Conservation (phyloP, 345 rosid genomes). For the Eucalyptus cladocalyx region DNA sequence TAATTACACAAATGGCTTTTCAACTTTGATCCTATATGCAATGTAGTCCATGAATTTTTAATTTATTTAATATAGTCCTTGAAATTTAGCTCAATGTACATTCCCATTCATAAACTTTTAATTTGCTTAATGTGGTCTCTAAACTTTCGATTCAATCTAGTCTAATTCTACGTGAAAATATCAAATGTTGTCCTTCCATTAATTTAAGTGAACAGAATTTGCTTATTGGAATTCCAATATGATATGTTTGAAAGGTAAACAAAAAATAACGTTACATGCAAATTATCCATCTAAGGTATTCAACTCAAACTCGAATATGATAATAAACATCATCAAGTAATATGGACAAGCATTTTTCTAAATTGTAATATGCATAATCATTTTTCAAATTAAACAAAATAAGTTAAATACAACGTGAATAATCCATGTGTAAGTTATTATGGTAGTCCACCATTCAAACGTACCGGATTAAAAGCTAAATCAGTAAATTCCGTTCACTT, state of each 20-base stretch:
- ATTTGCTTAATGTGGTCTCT: rapidly evolving
- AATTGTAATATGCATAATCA: too few relatives aligned
- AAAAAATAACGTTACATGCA: background rate
- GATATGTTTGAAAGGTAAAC: rapidly evolving
- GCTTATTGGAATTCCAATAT: rapidly evolving
- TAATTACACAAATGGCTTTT: too few relatives aligned
- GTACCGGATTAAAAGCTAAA: background rate
- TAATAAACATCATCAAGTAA: background rate
- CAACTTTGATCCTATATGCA: background rate
- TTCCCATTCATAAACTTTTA: too few relatives aligned
- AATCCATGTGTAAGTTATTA: background rate
- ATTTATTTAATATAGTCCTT: too few relatives aligned
- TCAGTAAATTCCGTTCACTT: background rate
- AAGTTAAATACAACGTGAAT: background rate
- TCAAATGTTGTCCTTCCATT: too few relatives aligned
- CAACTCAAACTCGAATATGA: rapidly evolving
- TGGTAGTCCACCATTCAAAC: background rate
- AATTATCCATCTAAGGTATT: too few relatives aligned
- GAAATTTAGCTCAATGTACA: background rate
- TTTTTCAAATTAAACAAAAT: background rate
- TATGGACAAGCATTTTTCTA: too few relatives aligned
- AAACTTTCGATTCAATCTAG: rapidly evolving
- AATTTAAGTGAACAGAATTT: too few relatives aligned
- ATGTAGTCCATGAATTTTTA: too few relatives aligned
- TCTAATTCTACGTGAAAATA: rapidly evolving